phyloP scores from a whole-genome alignment of 192 early-diverging fungal genomes.

The Mortierella hygrophila region DNA sequence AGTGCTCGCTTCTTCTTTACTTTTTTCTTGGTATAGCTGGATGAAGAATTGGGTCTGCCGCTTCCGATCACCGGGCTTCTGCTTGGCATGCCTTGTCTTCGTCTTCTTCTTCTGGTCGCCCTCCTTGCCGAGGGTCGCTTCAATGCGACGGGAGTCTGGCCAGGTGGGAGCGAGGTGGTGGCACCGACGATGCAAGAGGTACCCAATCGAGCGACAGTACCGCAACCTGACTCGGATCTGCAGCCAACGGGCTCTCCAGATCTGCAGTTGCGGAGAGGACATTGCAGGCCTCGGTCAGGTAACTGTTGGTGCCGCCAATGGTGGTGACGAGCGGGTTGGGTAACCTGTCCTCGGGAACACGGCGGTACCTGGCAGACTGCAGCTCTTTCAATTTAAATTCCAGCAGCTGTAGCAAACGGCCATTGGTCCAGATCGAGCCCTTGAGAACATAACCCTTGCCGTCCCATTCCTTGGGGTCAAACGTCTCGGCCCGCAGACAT shows the following conservation, averaged over 20 bases:
- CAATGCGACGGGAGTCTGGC: constrained; percentile 12
- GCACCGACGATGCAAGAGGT: constrained; percentile 7
- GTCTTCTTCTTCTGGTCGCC: constrained; percentile 2
- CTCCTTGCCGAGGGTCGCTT: constrained; percentile 13
- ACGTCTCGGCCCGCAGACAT: constrained; percentile 10
- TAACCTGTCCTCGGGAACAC: neutral
- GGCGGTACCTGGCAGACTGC: neutral
- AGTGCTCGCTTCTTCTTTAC: neutral
- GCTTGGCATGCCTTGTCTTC: constrained; percentile 3
- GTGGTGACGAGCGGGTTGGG: constrained; percentile 17
- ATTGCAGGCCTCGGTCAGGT: constrained; percentile 12
- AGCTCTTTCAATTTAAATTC: constrained; percentile 4
- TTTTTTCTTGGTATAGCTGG: neutral
- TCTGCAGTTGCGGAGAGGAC: neutral
- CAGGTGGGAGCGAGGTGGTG: constrained; percentile 8
- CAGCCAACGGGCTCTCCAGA: neutral
- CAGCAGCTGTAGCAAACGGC: neutral
- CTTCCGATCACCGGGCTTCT: neutral
- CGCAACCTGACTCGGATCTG: constrained; percentile 10
- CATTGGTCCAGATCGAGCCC: constrained; percentile 8
- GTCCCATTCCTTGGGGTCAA: constrained; percentile 11
- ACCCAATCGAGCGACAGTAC: constrained; percentile 14
- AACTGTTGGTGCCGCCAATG: constrained; percentile 15
- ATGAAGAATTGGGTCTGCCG: constrained; percentile 5
- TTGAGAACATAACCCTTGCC: neutral